Conservation (phyloP, 768 basidiomycete genomes). For the Fomitopsis pulvina region DNA sequence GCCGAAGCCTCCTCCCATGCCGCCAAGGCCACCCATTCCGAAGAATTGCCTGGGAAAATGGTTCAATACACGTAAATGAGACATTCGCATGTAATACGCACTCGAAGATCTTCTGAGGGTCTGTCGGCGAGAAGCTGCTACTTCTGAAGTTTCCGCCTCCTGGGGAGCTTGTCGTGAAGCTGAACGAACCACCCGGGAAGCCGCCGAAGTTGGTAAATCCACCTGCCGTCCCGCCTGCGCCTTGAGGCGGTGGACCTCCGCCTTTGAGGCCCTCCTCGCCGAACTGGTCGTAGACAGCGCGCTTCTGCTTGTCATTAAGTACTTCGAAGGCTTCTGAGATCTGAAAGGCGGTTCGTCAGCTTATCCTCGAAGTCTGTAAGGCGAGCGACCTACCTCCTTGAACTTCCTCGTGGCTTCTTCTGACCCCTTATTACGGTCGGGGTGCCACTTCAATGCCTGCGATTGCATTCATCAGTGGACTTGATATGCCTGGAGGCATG, state of each 20-base stretch:
- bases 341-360: conserved; percentile 36
- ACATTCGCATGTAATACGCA: conserved; percentile 31
- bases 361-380: not conserved
- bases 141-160: conserved; percentile 20
- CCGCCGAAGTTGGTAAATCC: conserved; percentile 19
- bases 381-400: conserved; percentile 59
- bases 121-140: conserved; percentile 65
- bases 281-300: conserved; percentile 84
- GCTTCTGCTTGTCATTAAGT: conserved; percentile 81
- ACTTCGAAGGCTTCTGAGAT: conserved; percentile 96
- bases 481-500: not conserved
- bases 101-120: conserved; percentile 89
- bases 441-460: conserved; percentile 90
- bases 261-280: conserved; percentile 94
- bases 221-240: conserved; percentile 43
- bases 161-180: conserved; percentile 18
- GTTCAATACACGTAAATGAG: not conserved
- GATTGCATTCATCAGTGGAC: not conserved
- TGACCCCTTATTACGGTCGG: conserved; percentile 82
- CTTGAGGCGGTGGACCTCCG: conserved; percentile 47
- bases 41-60: conserved; percentile 49
- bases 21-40: conserved; percentile 30
- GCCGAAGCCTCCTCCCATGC: conserved; percentile 20
- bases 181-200: conserved; percentile 20
- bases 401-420: conserved; percentile 87